Base-by-base conservation (phyloP, 306 rosid genomes). In the Prunus salicina region DNA sequence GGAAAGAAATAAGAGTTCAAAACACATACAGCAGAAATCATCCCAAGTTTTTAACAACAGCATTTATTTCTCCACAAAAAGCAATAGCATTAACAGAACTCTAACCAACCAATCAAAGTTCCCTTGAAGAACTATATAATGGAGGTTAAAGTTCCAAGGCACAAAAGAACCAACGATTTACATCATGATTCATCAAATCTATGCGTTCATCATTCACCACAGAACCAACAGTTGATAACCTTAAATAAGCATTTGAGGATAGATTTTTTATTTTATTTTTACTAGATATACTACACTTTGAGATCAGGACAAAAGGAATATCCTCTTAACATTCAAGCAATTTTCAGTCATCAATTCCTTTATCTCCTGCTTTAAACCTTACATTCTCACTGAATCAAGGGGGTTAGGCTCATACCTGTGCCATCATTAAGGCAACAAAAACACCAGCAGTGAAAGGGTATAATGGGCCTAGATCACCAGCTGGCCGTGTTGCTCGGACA, bases 371-470 rank as follows among this genome's bases (percentile, higher is more conserved):
- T 13, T 8, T 45, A 75, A 75, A 18, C 27, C 27, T 28, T 50
- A 27, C 72, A 56, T 64, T 64, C 25, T 34, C 51, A 56, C 46
- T 63, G 43, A 47, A 46, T 27, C 19, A n/a, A 41, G 43, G 34
- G 78, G 55, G 53, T 2, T 61, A 69, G 10, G 60, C 51, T n/a
- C 73, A 34, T 79, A 95, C 99, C 97, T 95, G 99, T 3, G 99
- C 98, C 99, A 95, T 96, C 99, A 96, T 96, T 74, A 96, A 63
- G n/a, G 99, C 98, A 84, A 95, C 97, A 69, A 75, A 95, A 64
- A 96, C 99, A 88, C 99, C 99, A 63, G 99, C 97, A 27, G 99
- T 96, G 82, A 96, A 96, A 16, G 99, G 97, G 80, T 88, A 53
- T n/a, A 92, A 60, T 8, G 99, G 98, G 34, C 99, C 98, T 3